Percentiles rank a stretch among this genome's conserved stretches.
Conservation (phyloP, 2,329 filamentous ascomycete species). For the Daldinia sp. region DNA sequence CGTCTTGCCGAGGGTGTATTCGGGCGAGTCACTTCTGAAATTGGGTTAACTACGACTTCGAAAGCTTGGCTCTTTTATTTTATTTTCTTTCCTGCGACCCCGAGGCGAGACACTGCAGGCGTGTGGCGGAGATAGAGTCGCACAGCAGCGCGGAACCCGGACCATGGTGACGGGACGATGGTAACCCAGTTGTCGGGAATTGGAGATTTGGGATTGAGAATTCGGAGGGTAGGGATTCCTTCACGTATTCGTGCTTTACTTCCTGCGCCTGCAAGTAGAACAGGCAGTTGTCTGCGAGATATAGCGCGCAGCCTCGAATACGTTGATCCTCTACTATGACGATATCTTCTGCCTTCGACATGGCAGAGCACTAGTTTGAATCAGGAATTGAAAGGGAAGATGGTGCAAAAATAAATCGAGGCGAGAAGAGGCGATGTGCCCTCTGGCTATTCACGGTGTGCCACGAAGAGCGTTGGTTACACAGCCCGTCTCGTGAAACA, state of each 20-base stretch:
- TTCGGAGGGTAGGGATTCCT: not conserved
- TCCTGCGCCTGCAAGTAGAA: not conserved
- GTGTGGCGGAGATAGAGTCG: slow-evolving; percentile 13
- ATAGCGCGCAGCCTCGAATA: not conserved
- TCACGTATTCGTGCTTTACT: not conserved
- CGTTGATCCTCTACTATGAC: not conserved
- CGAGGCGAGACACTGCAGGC: not conserved
- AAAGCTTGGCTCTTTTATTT: not conserved
- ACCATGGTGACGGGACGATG: slow-evolving; percentile 17
- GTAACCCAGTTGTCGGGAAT: slow-evolving; percentile 17
- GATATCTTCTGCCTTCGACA: not conserved
- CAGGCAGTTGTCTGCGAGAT: not conserved
- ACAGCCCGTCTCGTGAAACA: slow-evolving; percentile 9
- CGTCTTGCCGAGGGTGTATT: not conserved
- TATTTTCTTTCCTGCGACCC: not conserved
- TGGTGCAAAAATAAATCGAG: not conserved
- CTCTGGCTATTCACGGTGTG: not conserved
- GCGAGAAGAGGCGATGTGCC: not conserved
- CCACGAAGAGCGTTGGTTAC: not conserved
- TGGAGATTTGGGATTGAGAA: not conserved
- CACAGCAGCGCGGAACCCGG: slow-evolving; percentile 25
- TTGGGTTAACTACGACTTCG: too few species aligned
- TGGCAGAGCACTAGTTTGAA: not conserved
- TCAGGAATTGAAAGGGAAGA: not conserved
- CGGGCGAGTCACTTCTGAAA: not conserved